Base-by-base conservation (phyloP, 2,329 filamentous ascomycete genomes). In the Sarocladium oryzae region DNA sequence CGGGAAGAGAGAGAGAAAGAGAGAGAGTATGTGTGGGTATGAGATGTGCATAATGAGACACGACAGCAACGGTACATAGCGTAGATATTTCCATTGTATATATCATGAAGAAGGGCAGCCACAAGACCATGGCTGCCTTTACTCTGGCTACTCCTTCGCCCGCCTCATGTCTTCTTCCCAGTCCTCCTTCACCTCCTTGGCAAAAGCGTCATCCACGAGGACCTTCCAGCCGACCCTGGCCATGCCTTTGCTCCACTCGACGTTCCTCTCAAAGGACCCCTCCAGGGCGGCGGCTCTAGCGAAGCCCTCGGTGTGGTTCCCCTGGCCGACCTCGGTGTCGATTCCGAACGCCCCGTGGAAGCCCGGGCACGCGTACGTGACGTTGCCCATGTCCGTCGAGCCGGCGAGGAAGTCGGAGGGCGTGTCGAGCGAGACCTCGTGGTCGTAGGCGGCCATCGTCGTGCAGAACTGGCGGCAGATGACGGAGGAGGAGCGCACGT, bases 301-400 rank as follows among this genome's bases (percentile, higher is more conserved):
- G 58, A 78, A 78, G 2, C 62, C 57, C 8, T 69, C 66, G 26
- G 64, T 68, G 53, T 74, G 71, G 0, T 64, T 61, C 2, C 63
- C 67, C 21, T 68, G 67, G 10, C 67, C 63, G 0, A 63, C 50
- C 2, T 52, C 56, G 1, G 68, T 64, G 1, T 69, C 65, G 33
- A 79, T 73, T 1, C 61, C 64, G 52, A 78, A 77, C 30, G 67
- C 70, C 4, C 72, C 70, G 55, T 78, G 75, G 49, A 78, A 70
- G 4, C 67, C 68, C 1, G 75, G 75, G 2, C 72, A 62, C 2
- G 67, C 54, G 49, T 77, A 73, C 13, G 69, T 70, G 10, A 78
- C 73, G 51, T 78, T 78, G 21, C 74, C 74, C 74, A 76, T 75
- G 59, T 77, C 74, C 0, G 74, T 76, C 0, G 74, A 75, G 4